phyloP scores from a whole-genome alignment of 805 yeast genomes.

The Sugiyamaella smithiae region DNA sequence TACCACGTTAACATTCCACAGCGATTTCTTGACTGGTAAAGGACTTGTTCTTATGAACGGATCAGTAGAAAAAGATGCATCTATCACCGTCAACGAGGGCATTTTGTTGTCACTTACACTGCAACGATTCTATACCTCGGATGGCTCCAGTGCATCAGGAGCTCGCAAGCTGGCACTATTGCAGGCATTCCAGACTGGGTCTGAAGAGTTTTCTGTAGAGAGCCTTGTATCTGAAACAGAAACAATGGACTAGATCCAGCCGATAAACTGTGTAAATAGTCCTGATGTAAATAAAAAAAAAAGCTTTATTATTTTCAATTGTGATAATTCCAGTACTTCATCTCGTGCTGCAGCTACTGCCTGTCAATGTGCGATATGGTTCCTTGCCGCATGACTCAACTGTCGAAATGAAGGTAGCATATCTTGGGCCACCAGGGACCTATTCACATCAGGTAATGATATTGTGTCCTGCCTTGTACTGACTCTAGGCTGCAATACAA shows the following conservation, averaged over 20 bases:
- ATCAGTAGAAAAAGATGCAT: conserved; percentile 65
- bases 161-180: conserved; percentile 56
- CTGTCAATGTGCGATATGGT: neutral
- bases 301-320: too few species aligned
- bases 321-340: neutral
- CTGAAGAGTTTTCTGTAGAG: conserved; percentile 62
- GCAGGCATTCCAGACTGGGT: conserved; percentile 67
- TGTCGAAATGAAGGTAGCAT: conserved; percentile 42
- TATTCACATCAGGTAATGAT: conserved; percentile 76
- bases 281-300: too few species aligned
- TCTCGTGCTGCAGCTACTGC: neutral
- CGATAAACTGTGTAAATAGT: neutral
- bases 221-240: conserved; percentile 69
- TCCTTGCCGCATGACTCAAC: conserved; percentile 3
- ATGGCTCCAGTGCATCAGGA: conserved; percentile 19
- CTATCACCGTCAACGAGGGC: conserved; percentile 68
- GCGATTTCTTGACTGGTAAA: conserved; percentile 60
- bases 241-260: conserved; percentile 61
- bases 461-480: neutral
- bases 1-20: conserved; percentile 84
- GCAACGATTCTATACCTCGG: conserved; percentile 55
- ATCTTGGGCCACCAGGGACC: conserved; percentile 88
- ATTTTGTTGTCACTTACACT: conserved; percentile 52
- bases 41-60: conserved; percentile 83
- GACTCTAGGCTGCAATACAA: conserved; percentile 47